phyloP scores from a whole-genome alignment of 805 yeast species.

The Yamadazyma philogaea region DNA sequence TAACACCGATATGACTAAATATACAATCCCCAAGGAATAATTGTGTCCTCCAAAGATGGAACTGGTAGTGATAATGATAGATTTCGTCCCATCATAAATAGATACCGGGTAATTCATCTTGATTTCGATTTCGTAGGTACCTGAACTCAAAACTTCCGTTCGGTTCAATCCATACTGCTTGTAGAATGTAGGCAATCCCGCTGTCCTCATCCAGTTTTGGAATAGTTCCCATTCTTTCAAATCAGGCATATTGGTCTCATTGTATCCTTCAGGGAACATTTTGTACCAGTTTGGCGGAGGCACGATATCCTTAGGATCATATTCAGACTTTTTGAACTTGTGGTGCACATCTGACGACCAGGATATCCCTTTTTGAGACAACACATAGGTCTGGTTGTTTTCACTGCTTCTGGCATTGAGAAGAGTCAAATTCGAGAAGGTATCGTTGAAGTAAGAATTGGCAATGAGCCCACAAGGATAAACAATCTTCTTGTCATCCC shows the following conservation, averaged over 20 bases:
- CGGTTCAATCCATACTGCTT: constrained; percentile 78
- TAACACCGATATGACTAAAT: constrained; percentile 77
- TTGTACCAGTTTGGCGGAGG: constrained; percentile 94
- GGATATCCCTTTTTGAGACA: constrained; percentile 63
- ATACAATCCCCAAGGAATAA: constrained; percentile 78
- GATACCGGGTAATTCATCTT: constrained; percentile 79
- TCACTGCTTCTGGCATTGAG: constrained; percentile 44
- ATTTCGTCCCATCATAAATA: constrained; percentile 84
- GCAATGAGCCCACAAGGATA: constrained; percentile 97
- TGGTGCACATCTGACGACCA: constrained; percentile 74
- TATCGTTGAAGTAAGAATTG: constrained; percentile 87
- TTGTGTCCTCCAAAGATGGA: constrained; percentile 87
- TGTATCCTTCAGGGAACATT: constrained; percentile 82
- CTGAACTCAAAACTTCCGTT: constrained; percentile 51
- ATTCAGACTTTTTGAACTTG: constrained; percentile 69
- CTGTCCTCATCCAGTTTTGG: constrained; percentile 98
- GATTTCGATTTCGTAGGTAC: constrained; percentile 67
- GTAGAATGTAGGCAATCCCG: constrained; percentile 86
- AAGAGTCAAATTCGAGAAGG: constrained; percentile 55
- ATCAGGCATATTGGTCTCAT: constrained; percentile 75
- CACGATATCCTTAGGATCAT: constrained; percentile 65
- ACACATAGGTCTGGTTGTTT: constrained; percentile 40
- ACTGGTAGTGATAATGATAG: constrained; percentile 75
- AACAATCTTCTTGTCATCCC: constrained; percentile 40
- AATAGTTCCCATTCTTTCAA: constrained; percentile 74